Percentiles rank a stretch among this genome's conserved stretches.
These are phyloP conservation scores for Neobulgaria alba DNA, from an alignment of 2,329 filamentous ascomycete genomes.

Conservation along the genomic window DNA sequence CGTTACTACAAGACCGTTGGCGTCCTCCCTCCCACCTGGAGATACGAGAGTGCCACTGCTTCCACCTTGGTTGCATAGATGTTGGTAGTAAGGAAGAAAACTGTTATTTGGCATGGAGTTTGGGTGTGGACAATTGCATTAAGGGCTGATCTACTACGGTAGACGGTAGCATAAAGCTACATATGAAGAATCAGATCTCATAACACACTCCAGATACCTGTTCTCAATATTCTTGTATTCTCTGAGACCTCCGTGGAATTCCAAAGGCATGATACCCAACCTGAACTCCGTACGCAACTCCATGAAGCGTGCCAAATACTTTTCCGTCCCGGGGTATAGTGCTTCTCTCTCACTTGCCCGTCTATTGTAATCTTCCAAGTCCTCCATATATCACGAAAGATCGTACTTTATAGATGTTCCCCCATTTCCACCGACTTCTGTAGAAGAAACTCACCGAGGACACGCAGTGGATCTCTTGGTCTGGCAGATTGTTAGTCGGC, in stretches of 20 bases:
- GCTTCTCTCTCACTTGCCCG: no score
- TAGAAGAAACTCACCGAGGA: constrained; percentile 62
- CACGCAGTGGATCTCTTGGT: constrained; percentile 59
- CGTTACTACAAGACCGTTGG: constrained; percentile 98
- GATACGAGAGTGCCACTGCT: constrained; percentile 97
- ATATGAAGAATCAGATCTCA: constrained; percentile 24
- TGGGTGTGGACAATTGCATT: constrained; percentile 21
- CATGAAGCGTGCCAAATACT: no score
- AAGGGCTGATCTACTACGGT: constrained; percentile 19
- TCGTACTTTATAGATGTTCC: constrained; percentile 12
- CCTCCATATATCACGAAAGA: neutral
- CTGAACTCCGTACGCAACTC: no score
- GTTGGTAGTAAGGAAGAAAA: neutral
- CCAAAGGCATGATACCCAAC: no score
- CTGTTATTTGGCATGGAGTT: constrained; percentile 12
- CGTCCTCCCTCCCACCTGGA: constrained; percentile 85
- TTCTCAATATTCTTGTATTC: no score
- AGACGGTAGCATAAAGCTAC: constrained; percentile 21
- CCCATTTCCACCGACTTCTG: constrained; percentile 60
- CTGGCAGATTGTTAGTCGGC: constrained; percentile 29
- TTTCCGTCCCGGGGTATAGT: neutral
- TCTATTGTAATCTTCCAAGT: neutral
- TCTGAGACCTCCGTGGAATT: no score
- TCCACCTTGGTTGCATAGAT: constrained; percentile 85
- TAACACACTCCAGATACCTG: constrained; percentile 20